These are phyloP conservation scores for Pleoardoris graminearum DNA, from an alignment of 2,329 filamentous ascomycete genomes.

Conservation along the genomic window DNA sequence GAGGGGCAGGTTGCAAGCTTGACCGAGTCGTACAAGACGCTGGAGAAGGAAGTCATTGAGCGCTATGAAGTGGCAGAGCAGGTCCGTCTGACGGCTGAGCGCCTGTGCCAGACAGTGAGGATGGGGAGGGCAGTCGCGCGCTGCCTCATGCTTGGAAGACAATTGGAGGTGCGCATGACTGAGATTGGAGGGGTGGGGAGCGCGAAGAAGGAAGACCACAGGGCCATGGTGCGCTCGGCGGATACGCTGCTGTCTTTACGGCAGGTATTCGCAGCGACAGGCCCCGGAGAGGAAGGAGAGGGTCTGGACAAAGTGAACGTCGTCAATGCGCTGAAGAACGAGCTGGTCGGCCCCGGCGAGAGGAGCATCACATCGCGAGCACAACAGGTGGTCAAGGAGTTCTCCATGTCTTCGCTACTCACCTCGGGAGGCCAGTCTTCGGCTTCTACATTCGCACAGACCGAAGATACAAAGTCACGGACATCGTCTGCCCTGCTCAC, in stretches of 20 bases:
- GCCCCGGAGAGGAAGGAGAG: constrained; percentile 72
- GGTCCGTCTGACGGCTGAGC: constrained; percentile 74
- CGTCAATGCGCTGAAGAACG: constrained; percentile 70
- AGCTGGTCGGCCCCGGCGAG: constrained; percentile 73
- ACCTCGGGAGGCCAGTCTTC: constrained; percentile 39
- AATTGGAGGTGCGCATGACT: constrained; percentile 82
- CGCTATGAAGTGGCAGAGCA: constrained; percentile 86
- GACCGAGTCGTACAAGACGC: constrained; percentile 80
- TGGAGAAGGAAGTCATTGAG: constrained; percentile 83
- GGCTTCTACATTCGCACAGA: constrained; percentile 59
- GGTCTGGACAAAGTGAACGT: constrained; percentile 75
- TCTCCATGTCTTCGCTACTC: constrained; percentile 68
- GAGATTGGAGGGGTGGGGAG: constrained; percentile 62
- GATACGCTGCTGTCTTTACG: constrained; percentile 77
- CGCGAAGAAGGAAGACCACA: constrained; percentile 68
- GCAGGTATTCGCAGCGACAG: constrained; percentile 70
- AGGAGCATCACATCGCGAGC: constrained; percentile 71
- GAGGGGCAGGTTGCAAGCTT: constrained; percentile 79
- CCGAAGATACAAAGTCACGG: constrained; percentile 74
- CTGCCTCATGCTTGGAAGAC: constrained; percentile 78
- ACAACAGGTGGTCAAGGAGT: constrained; percentile 80
- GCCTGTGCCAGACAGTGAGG: constrained; percentile 78
- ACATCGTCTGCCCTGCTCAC: constrained; percentile 74
- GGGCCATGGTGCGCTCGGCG: constrained; percentile 78
- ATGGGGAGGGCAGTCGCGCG: constrained; percentile 76